A percentile compares a stretch with the other conserved stretches of the same genome.
Conservation (phyloP, 768 basidiomycete species). For the Tephrocybe sp. region DNA sequence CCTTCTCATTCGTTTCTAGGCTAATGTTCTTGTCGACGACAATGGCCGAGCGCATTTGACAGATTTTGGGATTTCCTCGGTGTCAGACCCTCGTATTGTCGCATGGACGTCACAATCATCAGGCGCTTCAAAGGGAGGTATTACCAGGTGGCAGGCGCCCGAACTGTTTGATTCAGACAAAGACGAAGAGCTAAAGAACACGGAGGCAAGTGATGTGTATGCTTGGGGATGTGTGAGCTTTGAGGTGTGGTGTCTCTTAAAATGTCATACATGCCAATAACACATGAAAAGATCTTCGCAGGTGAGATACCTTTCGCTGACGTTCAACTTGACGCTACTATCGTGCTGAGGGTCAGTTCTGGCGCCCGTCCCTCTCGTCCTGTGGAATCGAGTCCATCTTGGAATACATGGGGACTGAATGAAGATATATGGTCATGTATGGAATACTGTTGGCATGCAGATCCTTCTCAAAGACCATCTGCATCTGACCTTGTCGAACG, state of each 20-base stretch:
- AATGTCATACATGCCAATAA: background rate
- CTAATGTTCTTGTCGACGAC: background rate
- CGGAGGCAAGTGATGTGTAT: constrained; percentile 3
- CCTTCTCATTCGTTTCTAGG: background rate
- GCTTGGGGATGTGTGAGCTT: constrained; percentile 4
- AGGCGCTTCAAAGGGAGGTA: background rate
- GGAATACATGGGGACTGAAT: no score
- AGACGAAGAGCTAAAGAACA: background rate
- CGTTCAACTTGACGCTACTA: background rate
- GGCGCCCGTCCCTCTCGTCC: background rate
- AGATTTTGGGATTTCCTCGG: constrained; percentile 7
- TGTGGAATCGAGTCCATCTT: no score
- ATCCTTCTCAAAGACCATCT: no score
- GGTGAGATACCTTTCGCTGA: background rate
- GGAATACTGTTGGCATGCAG: no score
- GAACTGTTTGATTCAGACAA: background rate
- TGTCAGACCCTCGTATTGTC: background rate
- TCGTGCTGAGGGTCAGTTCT: background rate
- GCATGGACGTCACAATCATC: constrained; percentile 2
- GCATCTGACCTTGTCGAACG: no score
- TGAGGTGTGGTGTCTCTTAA: background rate
- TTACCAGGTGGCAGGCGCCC: constrained; percentile 3
- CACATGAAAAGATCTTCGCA: constrained; percentile 1
- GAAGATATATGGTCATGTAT: no score
- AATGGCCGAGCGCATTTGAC: background rate